These are phyloP conservation scores for Alternaria ventricosa DNA, from an alignment of 2,329 filamentous ascomycete species.

Conservation along the genomic window DNA sequence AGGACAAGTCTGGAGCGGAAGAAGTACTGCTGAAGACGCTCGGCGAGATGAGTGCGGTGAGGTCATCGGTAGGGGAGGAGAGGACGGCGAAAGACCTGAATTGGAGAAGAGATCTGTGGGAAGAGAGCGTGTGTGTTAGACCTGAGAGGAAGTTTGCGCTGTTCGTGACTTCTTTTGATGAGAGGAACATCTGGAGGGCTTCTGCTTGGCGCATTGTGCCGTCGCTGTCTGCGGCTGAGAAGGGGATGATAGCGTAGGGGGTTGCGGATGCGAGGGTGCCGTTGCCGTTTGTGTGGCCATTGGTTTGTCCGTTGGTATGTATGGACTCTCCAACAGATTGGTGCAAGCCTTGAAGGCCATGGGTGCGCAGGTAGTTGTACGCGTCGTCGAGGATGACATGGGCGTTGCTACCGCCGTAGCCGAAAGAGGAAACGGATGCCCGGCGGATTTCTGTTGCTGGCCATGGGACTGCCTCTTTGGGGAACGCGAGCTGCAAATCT, in stretches of 20 bases:
- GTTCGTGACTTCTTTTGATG: background rate
- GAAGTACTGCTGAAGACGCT: constrained; percentile 1
- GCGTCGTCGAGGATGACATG: constrained; percentile 26
- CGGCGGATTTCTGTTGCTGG: background rate
- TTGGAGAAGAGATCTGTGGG: constrained; percentile 22
- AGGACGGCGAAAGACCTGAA: constrained; percentile 14
- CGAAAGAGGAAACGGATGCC: constrained; percentile 21
- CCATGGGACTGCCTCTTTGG: background rate
- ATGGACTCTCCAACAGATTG: background rate
- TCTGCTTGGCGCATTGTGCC: constrained; percentile 8
- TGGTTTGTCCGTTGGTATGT: background rate
- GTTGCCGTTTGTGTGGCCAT: constrained; percentile 1
- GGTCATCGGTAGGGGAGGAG: background rate
- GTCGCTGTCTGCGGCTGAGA: constrained; percentile 14
- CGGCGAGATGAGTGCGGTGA: background rate
- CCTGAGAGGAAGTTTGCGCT: constrained; percentile 1
- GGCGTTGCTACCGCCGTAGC: constrained; percentile 17
- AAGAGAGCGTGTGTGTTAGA: constrained; percentile 35
- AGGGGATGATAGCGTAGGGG: constrained; percentile 30
- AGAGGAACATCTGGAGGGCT: constrained; percentile 2
- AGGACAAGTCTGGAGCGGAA: constrained; percentile 6
- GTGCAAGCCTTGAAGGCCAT: background rate
- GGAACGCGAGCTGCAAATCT: background rate
- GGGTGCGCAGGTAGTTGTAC: constrained; percentile 4
- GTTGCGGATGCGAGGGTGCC: background rate